Base-by-base conservation (phyloP, 805 yeast genomes). In the Lipomyces spencermartinsiae region DNA sequence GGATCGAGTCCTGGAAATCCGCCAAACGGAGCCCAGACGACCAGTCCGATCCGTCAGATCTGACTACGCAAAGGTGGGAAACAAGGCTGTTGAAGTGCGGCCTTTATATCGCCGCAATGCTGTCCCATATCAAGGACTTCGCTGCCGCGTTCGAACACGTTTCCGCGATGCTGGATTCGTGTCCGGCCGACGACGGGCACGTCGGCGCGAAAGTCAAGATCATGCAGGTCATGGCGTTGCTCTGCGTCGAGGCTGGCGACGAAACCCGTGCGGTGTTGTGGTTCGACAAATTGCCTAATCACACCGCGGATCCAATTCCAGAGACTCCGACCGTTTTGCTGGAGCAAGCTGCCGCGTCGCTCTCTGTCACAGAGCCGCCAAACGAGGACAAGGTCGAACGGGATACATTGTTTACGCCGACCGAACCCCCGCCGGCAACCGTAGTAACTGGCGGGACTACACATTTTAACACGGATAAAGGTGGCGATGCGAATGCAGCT, bases 121-220 rank as follows among this genome's bases (percentile, higher is more conserved):
- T 80, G 31, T 58, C 78, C 4, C 76, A 77, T 7, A 73, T 78
- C 74, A 67, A 72, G 7, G 82, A 80, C 58, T 74, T 69, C 55
- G 53, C 68, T 4, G 73, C 80, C 5, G 81, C 80, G 5, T 59
- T 77, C n/a, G 73, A 74, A 9, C 78, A 77, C 58, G 65, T 78
- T 49, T 39, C 56, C 14, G 65, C 63, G 16, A 37, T 67, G 63
- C 62, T 49, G 16, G 61, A 49, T 9, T 60, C 69, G n/a, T 57
- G 62, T n/a, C 25, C 37, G 25, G 25, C 34, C 29, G 64, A 54
- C 12, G 43, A 39, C 10, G 53, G 54, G 8, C 25, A 29, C 37
- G 64, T 35, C 8, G 33, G 12, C 1, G 53, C 54, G n/a, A 54
- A 58, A 29, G 19, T 31, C 14, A 39, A 37, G 16, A 54, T 65